Percentiles rank a stretch among this genome's conserved stretches.
phyloP scores from a whole-genome alignment of 2,329 filamentous ascomycete genomes.

The Trichoderma sp. region DNA sequence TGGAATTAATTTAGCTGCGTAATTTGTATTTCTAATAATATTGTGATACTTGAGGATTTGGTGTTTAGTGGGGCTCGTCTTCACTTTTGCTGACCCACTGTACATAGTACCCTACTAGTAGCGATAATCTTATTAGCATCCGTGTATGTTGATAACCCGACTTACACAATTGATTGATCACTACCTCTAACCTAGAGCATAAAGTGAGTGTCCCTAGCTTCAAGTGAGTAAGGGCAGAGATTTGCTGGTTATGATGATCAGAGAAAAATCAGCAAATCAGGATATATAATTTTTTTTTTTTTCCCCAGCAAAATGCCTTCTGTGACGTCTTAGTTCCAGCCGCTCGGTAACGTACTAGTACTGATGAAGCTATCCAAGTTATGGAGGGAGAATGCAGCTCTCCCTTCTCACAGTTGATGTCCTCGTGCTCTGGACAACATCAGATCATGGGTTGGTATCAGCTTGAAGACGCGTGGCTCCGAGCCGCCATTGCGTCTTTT shows the following conservation, averaged over 20 bases:
- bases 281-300: too few relatives aligned
- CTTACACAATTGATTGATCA: background rate
- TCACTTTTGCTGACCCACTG: too few relatives aligned
- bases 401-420: background rate
- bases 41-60: too few relatives aligned
- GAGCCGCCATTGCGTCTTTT: background rate
- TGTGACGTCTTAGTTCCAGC: background rate
- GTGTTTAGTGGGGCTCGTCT: too few relatives aligned
- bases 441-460: background rate
- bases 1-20: too few relatives aligned
- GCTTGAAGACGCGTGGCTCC: background rate
- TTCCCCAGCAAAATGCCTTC: background rate
- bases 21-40: too few relatives aligned
- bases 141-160: background rate
- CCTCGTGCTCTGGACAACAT: background rate
- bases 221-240: background rate
- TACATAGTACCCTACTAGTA: background rate
- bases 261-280: background rate
- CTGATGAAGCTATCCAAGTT: background rate
- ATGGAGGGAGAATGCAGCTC: background rate
- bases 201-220: background rate
- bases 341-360: background rate
- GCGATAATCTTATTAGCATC: too few relatives aligned
- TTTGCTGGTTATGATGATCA: background rate
- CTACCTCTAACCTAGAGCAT: background rate